These are phyloP conservation scores for Eimeria nieschulzi DNA, from an alignment of 169 alveolate genomes.

Conservation along the genomic window DNA sequence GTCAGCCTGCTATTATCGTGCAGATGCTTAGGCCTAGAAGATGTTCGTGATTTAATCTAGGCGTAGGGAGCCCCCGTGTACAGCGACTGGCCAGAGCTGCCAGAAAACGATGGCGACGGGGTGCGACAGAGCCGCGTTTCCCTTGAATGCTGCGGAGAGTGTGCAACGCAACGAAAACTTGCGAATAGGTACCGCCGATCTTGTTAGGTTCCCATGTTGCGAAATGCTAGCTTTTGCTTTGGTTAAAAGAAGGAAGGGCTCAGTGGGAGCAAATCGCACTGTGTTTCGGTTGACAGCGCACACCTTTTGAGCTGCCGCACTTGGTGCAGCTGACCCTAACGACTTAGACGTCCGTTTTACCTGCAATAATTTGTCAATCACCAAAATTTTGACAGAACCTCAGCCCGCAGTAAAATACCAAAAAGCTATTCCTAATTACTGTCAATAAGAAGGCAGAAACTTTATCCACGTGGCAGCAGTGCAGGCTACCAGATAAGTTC, in stretches of 20 bases:
- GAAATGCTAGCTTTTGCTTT: neutral
- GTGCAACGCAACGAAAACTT: neutral
- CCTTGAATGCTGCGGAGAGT: constrained; percentile 24
- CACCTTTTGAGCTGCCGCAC: neutral
- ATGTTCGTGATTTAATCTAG: too few species aligned
- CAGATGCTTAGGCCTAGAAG: too few species aligned
- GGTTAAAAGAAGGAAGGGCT: neutral
- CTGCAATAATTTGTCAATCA: neutral
- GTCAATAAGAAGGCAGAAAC: too few species aligned
- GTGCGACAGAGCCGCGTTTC: constrained; percentile 16
- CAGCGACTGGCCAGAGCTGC: constrained; percentile 66
- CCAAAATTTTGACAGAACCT: neutral
- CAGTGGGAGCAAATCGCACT: neutral
- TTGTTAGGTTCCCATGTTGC: neutral
- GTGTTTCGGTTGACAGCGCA: neutral
- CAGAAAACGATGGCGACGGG: constrained; percentile 30
- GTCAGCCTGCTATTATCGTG: neutral
- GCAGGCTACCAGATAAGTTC: neutral
- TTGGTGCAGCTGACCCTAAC: neutral
- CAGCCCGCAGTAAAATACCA: neutral
- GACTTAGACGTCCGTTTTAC: neutral
- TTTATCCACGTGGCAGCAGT: neutral
- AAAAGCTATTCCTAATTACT: neutral
- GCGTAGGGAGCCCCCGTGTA: constrained; percentile 21
- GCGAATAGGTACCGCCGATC: neutral